Conservation (phyloP, 169 alveolate genomes). For the Perkinsus marinus region DNA sequence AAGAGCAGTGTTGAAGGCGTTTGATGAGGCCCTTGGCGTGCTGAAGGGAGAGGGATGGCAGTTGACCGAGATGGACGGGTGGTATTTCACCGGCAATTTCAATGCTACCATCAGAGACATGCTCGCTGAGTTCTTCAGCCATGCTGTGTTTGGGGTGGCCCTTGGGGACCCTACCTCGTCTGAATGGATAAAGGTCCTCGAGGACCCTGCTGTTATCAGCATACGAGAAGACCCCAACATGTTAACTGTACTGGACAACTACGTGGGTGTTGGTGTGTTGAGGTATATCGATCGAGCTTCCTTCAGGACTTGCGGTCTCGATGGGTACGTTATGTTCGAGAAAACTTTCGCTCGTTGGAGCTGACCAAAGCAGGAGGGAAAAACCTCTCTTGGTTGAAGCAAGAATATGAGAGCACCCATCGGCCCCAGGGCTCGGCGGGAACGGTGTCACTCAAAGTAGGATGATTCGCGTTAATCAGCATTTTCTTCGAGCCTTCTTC, state of each 20-base stretch:
- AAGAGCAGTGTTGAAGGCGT: background rate
- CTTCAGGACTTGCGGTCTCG: background rate
- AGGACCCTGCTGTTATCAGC: background rate
- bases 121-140: background rate
- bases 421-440: background rate
- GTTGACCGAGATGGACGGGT: background rate
- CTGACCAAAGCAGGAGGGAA: background rate
- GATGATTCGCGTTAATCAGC: background rate
- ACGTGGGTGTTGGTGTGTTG: background rate
- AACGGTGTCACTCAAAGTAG: background rate
- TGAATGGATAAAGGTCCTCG: background rate
- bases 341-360: background rate
- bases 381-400: background rate
- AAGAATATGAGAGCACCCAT: background rate
- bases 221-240: background rate
- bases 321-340: background rate
- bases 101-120: background rate
- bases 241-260: background rate
- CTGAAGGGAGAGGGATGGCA: background rate
- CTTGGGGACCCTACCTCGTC: background rate
- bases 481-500: background rate
- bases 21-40: background rate
- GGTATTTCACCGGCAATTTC: background rate
- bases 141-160: background rate
- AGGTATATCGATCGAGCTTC: background rate